phyloP scores from a whole-genome alignment of 257 asterid species.

The Lycium ferocissimum region DNA sequence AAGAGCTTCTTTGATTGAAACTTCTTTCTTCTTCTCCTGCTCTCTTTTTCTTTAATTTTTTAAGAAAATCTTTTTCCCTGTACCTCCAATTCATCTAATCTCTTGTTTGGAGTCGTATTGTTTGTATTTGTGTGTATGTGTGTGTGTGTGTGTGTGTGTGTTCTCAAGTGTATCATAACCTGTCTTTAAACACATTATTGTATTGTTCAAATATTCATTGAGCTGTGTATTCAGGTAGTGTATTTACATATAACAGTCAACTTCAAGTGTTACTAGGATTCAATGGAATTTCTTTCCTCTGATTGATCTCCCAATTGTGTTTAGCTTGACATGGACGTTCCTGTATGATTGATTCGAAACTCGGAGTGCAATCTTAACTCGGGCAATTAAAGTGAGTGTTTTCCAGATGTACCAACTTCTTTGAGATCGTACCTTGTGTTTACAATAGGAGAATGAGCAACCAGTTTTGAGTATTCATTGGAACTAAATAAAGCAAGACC shows the following conservation, averaged over 20 bases:
- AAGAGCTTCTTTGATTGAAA: conserved; percentile 59
- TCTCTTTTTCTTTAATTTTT: background rate
- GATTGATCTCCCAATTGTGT: background rate
- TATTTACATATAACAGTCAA: background rate
- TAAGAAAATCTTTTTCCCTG: background rate
- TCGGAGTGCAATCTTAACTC: background rate
- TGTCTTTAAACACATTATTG: background rate
- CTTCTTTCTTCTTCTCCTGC: conserved; percentile 9
- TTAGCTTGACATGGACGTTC: conserved; percentile 4
- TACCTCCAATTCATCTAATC: background rate
- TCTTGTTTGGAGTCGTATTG: background rate
- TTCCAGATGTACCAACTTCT: background rate
- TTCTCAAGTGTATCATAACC: conserved; percentile 16
- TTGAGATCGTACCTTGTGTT: background rate
- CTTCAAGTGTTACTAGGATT: background rate
- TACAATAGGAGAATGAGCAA: background rate
- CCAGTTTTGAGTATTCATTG: background rate
- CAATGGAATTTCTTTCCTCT: background rate
- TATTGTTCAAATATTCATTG: background rate
- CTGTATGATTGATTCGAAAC: background rate
- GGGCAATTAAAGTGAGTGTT: background rate
- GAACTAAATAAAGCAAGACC: background rate
- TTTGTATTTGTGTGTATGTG: background rate
- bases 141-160: background rate
- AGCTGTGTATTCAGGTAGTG: conserved; percentile 5